A percentile compares a stretch with the other conserved stretches of the same genome.
These are phyloP conservation scores for Kalmanozyma brasiliensis DNA, from an alignment of 1,284 basidiomycete species.

Conservation along the genomic window DNA sequence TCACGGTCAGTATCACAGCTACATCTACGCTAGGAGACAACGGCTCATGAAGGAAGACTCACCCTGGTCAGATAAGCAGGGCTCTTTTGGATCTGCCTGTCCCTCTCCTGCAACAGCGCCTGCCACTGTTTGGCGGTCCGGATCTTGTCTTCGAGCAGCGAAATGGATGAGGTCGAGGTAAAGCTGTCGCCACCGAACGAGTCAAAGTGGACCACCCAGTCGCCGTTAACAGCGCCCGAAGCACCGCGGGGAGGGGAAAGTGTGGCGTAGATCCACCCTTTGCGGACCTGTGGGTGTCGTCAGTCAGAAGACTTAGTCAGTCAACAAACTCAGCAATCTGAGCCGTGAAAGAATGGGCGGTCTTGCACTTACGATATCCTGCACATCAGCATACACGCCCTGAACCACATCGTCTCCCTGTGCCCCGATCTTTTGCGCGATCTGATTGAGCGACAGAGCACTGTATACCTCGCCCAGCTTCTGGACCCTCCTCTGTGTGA, in stretches of 20 bases:
- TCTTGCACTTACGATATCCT: slow-evolving; percentile 76
- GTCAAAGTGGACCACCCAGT: slow-evolving; percentile 37
- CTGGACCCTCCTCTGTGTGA: slow-evolving; percentile 79
- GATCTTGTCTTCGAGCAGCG: slow-evolving; percentile 36
- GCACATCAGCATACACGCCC: slow-evolving; percentile 74
- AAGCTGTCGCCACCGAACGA: slow-evolving; percentile 29
- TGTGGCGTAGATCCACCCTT: slow-evolving; percentile 32
- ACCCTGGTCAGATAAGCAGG: slow-evolving; percentile 30
- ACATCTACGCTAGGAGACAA: too few relatives aligned
- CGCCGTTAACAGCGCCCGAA: slow-evolving; percentile 1
- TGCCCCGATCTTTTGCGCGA: slow-evolving; percentile 73
- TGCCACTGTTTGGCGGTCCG: slow-evolving; percentile 45
- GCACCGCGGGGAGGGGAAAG: slow-evolving; percentile 13
- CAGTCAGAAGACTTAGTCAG: too few relatives aligned
- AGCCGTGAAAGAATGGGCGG: too few relatives aligned
- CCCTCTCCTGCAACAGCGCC: slow-evolving; percentile 29
- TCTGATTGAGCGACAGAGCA: slow-evolving; percentile 77
- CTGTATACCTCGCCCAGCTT: slow-evolving; percentile 82
- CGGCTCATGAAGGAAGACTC: not conserved
- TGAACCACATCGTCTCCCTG: slow-evolving; percentile 70
- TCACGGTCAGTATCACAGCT: too few relatives aligned
- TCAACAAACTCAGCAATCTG: too few relatives aligned
- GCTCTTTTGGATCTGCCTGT: slow-evolving; percentile 39
- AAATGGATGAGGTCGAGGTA: slow-evolving; percentile 19
- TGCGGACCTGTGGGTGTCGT: slow-evolving; percentile 13